Conservation (phyloP, 2,329 filamentous ascomycete species). For the Trichothecium sympodiale region DNA sequence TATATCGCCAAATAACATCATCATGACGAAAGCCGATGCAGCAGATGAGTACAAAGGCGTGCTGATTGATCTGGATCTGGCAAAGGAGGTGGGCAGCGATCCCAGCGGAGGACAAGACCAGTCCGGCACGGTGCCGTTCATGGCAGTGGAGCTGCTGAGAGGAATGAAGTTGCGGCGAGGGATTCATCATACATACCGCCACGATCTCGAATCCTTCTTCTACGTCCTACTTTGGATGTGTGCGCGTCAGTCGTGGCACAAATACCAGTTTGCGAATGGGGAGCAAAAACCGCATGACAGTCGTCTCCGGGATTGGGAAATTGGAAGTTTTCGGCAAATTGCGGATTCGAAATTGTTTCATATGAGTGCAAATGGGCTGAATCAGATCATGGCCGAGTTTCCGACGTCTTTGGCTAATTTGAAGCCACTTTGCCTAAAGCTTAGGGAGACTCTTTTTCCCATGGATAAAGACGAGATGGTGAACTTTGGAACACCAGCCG, state of each 20-base stretch:
- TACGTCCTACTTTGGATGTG: conserved; percentile 6
- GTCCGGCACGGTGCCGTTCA: no score
- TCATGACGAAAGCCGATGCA: conserved; percentile 14
- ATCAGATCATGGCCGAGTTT: no score
- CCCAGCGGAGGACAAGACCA: conserved; percentile 1
- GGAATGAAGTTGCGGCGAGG: conserved; percentile 6
- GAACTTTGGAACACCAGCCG: no score
- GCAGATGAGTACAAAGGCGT: conserved; percentile 13
- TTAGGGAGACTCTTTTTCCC: no score
- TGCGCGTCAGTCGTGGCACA: conserved; percentile 5
- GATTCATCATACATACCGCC: conserved; percentile 2
- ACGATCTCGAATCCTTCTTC: conserved; percentile 3
- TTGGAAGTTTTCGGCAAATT: conserved; percentile 5
- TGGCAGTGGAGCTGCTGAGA: conserved; percentile 1
- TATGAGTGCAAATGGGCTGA: no score
- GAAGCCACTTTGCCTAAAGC: no score
- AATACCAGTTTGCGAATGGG: no score
- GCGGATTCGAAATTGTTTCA: conserved; percentile 3
- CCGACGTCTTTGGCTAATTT: no score
- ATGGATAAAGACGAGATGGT: no score
- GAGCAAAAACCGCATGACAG: no score
- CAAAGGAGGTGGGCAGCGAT: background rate
- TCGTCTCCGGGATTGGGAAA: conserved; percentile 6
- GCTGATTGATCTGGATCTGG: conserved; percentile 20
- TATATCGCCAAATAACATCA: conserved; percentile 25